phyloP scores from a whole-genome alignment of 2,329 filamentous ascomycete genomes.

The Diaporthe citri region DNA sequence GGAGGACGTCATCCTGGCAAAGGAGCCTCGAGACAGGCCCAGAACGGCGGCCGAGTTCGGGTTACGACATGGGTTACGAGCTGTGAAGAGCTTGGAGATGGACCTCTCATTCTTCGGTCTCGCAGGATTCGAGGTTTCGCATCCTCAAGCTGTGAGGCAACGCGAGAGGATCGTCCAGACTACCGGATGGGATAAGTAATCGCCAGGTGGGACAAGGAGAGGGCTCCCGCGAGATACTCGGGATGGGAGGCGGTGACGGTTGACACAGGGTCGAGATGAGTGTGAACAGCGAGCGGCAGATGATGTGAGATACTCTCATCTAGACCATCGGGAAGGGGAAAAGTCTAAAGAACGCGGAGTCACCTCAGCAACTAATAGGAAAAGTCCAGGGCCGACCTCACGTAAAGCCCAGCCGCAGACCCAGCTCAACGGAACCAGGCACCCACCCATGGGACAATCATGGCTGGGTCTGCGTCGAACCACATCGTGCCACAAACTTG shows the following conservation, averaged over 20 bases:
- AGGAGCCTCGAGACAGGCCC: slow-evolving; percentile 22
- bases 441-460: neutral
- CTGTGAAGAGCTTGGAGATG: neutral
- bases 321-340: neutral
- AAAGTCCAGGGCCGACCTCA: neutral
- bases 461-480: neutral
- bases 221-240: neutral
- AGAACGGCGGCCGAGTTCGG: slow-evolving; percentile 13
- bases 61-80: slow-evolving; percentile 12
- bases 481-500: slow-evolving; percentile 1
- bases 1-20: slow-evolving; percentile 18
- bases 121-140: neutral
- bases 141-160: neutral
- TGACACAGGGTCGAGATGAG: neutral
- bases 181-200: slow-evolving; percentile 9
- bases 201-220: neutral
- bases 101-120: slow-evolving; percentile 19
- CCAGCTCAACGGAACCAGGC: slow-evolving; percentile 34
- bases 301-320: slow-evolving; percentile 1
- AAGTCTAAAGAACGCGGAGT: slow-evolving; percentile 11
- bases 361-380: neutral
- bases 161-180: neutral
- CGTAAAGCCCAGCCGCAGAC: slow-evolving; percentile 14
- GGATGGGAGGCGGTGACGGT: slow-evolving; percentile 6
- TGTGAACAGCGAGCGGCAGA: neutral